Conservation (phyloP, 768 basidiomycete species). For the Trichaptum fuscoviolaceum region DNA sequence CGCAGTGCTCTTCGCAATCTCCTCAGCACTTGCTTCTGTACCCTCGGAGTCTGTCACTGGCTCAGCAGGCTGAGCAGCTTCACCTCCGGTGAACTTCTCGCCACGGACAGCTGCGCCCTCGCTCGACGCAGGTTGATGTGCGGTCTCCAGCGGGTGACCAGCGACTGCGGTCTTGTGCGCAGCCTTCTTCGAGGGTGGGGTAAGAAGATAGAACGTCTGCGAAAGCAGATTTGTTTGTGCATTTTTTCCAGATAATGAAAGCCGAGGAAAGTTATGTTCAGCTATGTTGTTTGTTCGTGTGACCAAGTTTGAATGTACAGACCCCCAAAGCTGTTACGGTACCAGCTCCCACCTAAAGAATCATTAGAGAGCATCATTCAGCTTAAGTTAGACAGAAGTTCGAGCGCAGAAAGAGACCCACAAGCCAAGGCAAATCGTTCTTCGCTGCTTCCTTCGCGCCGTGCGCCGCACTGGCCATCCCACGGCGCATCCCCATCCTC, state of each 20-base stretch:
- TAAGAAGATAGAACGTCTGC: background rate
- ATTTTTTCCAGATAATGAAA: background rate
- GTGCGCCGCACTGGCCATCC: background rate
- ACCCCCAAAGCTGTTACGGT: background rate
- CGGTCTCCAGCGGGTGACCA: background rate
- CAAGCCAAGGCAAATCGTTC: background rate
- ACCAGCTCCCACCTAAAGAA: background rate
- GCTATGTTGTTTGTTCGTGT: background rate
- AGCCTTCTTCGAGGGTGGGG: background rate
- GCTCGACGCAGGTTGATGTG: background rate
- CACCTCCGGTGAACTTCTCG: background rate
- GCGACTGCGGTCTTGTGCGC: background rate
- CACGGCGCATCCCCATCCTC: background rate
- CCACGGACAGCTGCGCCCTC: background rate
- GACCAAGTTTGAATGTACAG: background rate
- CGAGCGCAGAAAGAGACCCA: background rate
- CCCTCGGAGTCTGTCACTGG: background rate
- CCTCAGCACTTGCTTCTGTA: conserved; percentile 1
- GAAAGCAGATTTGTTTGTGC: background rate
- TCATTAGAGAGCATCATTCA: background rate
- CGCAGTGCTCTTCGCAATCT: conserved; percentile 1
- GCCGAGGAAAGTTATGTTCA: background rate
- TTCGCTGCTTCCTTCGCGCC: background rate
- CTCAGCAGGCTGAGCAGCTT: background rate
- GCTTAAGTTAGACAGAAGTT: background rate